Evolutionary conservation across 768 basidiomycete genomes (phyloP), one percentile per base, ranked within the genome.

Genomic region (Auricularia heimuer): DNA sequence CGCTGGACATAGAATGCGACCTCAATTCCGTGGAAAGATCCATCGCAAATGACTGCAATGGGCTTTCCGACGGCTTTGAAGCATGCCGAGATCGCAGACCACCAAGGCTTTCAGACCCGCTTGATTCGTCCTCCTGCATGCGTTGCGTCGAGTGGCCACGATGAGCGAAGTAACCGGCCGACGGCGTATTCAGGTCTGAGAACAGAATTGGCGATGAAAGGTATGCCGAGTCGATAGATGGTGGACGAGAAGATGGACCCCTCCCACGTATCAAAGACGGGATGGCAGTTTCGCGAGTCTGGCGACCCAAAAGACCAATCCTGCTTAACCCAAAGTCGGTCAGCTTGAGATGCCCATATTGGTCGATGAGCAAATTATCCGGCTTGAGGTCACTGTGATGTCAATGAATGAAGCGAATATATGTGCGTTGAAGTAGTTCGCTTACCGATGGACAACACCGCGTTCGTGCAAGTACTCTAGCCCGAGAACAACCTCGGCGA

Each of bases 251-350:
- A 51, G 87, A 81, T 24, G 89, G 89, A 68, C 56, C 81, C 82
- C 60, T 82, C 77, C 66, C 81, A 82, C 62, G 86, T 81, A 66
- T 87, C 80, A 45, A 35, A 24, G 71, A 62, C 45, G 62, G 16
- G 7, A 63, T 37, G 74, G 75, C 12, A 70, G 39, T 12, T 72
- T 92, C 89, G 54, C 89, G 85, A 35, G 94, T 95, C 74, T 99
- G 97, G 69, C 97, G 92, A 62, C 96, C 95, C 36, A 99, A 81
- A n/a, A 99, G 82, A 85, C 97, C 97, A 71, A 98, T 98, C 71
- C 93, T 84, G 67, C 94, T 97, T 16, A 99, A 78, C 64, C 97
- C 97, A 73, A 99, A 99, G 76, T 99, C 97, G 33, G 97, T 99
- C 42, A 99, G 83, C 76, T 98, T 98, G 71, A 99, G 80, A 75